Conservation (phyloP, 73 alveolate genomes). For the Breviolum minutum region DNA sequence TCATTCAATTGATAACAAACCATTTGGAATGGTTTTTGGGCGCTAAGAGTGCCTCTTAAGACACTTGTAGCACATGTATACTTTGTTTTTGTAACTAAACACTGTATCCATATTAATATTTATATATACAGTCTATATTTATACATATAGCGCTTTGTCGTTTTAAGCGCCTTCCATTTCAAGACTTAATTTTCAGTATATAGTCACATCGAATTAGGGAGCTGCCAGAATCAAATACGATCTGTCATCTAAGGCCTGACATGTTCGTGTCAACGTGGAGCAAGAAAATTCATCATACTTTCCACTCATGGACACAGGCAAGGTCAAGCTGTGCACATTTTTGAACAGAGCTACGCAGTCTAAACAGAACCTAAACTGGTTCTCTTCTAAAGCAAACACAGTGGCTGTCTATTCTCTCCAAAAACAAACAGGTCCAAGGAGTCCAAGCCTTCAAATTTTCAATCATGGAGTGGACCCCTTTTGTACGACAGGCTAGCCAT, state of each 20-base stretch:
- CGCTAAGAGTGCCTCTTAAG: too few relatives aligned
- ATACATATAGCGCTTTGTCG: background rate
- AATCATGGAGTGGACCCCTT: background rate
- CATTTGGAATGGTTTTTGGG: too few relatives aligned
- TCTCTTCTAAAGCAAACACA: too few relatives aligned
- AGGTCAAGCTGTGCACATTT: background rate
- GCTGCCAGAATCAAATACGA: background rate
- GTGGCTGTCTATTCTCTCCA: too few relatives aligned
- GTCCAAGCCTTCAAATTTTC: background rate
- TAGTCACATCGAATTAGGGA: too few relatives aligned
- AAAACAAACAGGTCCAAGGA: background rate
- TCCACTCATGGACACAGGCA: conserved; percentile 59
- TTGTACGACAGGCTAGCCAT: background rate
- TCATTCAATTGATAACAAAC: too few relatives aligned
- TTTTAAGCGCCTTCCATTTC: background rate
- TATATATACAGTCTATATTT: too few relatives aligned
- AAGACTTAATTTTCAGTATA: background rate
- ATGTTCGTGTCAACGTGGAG: conserved; percentile 92
- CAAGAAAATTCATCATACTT: conserved; percentile 57
- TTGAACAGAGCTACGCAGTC: background rate
- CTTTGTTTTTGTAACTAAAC: background rate
- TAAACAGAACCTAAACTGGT: too few relatives aligned
- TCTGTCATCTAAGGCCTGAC: conserved; percentile 54
- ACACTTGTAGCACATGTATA: too few relatives aligned
- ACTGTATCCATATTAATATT: background rate